These are phyloP conservation scores for Cicer bijugum DNA, from an alignment of 306 rosid genomes.

Conservation along the genomic window DNA sequence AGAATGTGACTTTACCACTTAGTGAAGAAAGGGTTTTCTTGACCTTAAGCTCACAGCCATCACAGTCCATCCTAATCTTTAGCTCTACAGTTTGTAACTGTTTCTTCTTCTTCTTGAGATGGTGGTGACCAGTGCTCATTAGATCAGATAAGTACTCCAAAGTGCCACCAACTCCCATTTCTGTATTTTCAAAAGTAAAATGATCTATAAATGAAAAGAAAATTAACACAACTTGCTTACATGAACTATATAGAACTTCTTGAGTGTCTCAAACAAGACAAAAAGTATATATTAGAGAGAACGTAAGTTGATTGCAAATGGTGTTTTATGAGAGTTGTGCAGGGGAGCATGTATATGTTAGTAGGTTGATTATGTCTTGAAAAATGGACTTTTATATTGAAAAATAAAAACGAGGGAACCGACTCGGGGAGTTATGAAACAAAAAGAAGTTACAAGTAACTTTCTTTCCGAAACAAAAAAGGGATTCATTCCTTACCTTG, in stretches of 20 bases:
- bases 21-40: slow-evolving; percentile 84
- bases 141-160: slow-evolving; percentile 86
- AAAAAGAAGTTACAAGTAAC: slow-evolving; percentile 58
- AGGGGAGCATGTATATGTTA: slow-evolving; percentile 30
- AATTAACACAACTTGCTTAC: slow-evolving; percentile 1
- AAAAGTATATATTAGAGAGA: slow-evolving; percentile 20
- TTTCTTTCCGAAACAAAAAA: slow-evolving; percentile 42
- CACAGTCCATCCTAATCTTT: slow-evolving; percentile 97
- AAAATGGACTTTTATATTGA: slow-evolving; percentile 37
- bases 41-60: slow-evolving; percentile 97
- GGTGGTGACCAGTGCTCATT: slow-evolving; percentile 57
- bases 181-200: slow-evolving; percentile 40
- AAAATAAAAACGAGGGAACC: slow-evolving; percentile 37
- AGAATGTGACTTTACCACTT: slow-evolving; percentile 60
- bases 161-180: slow-evolving; percentile 94
- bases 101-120: slow-evolving; percentile 69
- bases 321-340: slow-evolving; percentile 29
- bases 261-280: slow-evolving; percentile 25
- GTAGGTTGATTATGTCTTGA: slow-evolving; percentile 32
- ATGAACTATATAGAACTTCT: slow-evolving; percentile 24
- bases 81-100: slow-evolving; percentile 85
- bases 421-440: slow-evolving; percentile 31
- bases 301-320: slow-evolving; percentile 6
- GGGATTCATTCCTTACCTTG: slow-evolving; percentile 68
- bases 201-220: slow-evolving; percentile 1